A percentile compares a stretch with the other conserved stretches of the same genome.
Conservation (phyloP, 2,329 filamentous ascomycete species). For the Aureobasidium subglaciale region DNA sequence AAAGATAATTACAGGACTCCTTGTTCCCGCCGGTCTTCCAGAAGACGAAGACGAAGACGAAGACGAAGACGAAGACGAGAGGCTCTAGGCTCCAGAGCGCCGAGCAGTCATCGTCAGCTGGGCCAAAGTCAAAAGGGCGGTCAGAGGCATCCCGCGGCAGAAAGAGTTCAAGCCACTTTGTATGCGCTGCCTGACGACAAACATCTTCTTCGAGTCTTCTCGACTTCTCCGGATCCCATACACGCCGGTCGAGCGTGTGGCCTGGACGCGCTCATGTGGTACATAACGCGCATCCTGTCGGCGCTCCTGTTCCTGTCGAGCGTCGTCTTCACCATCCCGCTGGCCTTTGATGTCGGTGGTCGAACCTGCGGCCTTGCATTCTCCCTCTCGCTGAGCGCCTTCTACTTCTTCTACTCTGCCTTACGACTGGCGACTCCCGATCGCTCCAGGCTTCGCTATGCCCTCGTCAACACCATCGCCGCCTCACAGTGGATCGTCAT, state of each 20-base stretch:
- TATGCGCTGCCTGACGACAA: neutral
- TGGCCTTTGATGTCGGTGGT: slow-evolving; percentile 96
- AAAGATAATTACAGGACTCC: neutral
- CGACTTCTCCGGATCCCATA: neutral
- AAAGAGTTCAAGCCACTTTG: slow-evolving; percentile 6
- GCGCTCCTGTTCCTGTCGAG: slow-evolving; percentile 81
- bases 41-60: no score
- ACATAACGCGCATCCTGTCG: slow-evolving; percentile 66
- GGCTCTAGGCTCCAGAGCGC: no score
- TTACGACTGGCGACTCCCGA: slow-evolving; percentile 77
- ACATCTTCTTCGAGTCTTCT: neutral
- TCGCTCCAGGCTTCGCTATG: slow-evolving; percentile 65
- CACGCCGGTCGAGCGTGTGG: slow-evolving; percentile 14
- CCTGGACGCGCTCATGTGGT: slow-evolving; percentile 54
- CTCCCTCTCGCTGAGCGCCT: slow-evolving; percentile 78
- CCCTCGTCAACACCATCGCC: slow-evolving; percentile 61
- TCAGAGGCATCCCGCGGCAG: slow-evolving; percentile 8
- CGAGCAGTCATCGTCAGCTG: neutral
- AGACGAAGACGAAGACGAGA: no score
- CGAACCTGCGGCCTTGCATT: slow-evolving; percentile 90
- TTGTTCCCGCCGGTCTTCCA: neutral
- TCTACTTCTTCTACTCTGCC: slow-evolving; percentile 83
- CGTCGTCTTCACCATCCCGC: slow-evolving; percentile 90
- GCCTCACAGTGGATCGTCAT: slow-evolving; percentile 81
- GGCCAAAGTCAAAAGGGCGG: slow-evolving; percentile 10